Evolutionary conservation across 768 basidiomycete genomes (phyloP), one percentile per base, ranked within the genome.

Genomic region (Lactarius hengduanensis): DNA sequence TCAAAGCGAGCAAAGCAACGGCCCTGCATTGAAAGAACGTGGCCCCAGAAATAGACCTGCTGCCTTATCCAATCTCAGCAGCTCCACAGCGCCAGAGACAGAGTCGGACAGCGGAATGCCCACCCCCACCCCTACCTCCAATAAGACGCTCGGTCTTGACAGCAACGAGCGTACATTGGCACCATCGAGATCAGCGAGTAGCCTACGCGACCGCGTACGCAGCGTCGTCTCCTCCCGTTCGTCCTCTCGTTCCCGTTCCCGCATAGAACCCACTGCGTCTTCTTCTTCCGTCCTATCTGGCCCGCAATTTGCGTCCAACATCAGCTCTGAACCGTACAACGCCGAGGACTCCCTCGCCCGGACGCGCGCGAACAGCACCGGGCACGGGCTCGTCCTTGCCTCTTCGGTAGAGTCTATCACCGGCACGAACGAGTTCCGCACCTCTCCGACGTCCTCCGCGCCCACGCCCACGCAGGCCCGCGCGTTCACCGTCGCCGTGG

Each of bases 341-440:
- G 26, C 55, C 32, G 45, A 55, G 50, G 66, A 72, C 45, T 66
- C 69, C 63, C 54, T 64, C 28, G 38, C 53, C 28, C 64, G 55
- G 6, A 13, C 53, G 22, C 34, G 8, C 1, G 10, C 2, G 4
- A 55, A 26, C 11, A 16, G 47, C 61, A 71, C 72, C 20, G 36
- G 43, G 38, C 10, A 20, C 59, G 67, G 73, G 22, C 54, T 58
- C 28, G 22, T 32, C 68, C 71, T 73, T 69, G 69, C 76, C 2
- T 73, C 78, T 38, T 76, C 82, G 59, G 78, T 80, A 22, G 83
- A 84, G 60, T 83, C 82, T 20, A 83, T 84, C 7, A 81, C 79
- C 3, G 50, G 59, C 40, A 8, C 41, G 7, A 11, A 16, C 18
- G 62, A 64, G 30, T 34, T 45, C 34, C 55, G 55, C 9, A 28